phyloP scores from a whole-genome alignment of 2,329 filamentous ascomycete genomes.

The Beauveria pseudobassiana region DNA sequence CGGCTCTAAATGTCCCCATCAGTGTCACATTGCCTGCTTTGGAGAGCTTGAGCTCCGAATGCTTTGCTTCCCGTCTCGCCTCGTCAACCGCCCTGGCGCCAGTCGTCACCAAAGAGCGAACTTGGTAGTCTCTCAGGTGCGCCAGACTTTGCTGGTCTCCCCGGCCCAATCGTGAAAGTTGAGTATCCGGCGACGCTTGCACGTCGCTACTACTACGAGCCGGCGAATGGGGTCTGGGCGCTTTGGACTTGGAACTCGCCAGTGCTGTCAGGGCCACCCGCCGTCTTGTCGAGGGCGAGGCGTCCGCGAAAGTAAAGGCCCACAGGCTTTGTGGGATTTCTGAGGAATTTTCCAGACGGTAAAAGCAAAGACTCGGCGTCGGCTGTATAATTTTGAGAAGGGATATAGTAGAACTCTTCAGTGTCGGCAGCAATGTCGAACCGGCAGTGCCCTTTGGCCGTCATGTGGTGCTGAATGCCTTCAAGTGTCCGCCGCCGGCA shows the following conservation, averaged over 20 bases:
- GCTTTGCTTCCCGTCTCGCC: conserved; percentile 11
- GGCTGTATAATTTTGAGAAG: conserved; percentile 10
- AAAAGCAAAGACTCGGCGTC: conserved; percentile 22
- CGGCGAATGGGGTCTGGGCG: neutral
- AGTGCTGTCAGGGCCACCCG: neutral
- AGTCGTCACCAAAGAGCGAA: conserved; percentile 15
- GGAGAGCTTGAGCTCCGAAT: conserved; percentile 12
- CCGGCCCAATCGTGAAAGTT: conserved; percentile 13
- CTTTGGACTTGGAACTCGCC: neutral
- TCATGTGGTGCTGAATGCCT: conserved; percentile 45
- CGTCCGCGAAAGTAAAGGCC: neutral
- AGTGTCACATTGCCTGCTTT: conserved; percentile 14
- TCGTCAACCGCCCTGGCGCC: conserved; percentile 12
- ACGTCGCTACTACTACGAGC: neutral
- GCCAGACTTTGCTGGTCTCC: conserved; percentile 16
- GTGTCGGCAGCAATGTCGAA: conserved; percentile 34
- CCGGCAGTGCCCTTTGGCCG: conserved; percentile 39
- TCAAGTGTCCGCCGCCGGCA: conserved; percentile 33
- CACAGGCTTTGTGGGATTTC: conserved; percentile 13
- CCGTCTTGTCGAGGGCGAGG: neutral
- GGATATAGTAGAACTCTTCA: conserved; percentile 30
- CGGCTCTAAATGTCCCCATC: conserved; percentile 15
- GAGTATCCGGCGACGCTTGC: neutral
- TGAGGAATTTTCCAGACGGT: conserved; percentile 29
- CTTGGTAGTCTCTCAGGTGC: conserved; percentile 15